Evolutionary conservation across 768 basidiomycete genomes (phyloP), one percentile per base, ranked within the genome.

Genomic region (Cystofilobasidium macerans): DNA sequence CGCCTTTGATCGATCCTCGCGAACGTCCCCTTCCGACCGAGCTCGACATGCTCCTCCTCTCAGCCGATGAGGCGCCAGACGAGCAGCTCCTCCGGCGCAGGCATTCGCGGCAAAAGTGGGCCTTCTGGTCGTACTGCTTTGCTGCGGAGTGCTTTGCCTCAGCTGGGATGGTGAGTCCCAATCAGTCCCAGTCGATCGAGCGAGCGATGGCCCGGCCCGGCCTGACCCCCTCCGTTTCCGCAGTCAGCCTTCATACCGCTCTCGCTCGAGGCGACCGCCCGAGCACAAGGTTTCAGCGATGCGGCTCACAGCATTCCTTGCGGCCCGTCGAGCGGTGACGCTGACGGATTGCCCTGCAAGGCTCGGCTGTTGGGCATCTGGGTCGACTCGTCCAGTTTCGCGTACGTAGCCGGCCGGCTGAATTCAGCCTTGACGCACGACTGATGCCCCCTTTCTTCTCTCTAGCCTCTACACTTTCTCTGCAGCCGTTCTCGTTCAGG

Each of bases 391-490:
- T 54, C 54, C 2, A 42, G 38, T 14, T 64, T 64, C 38, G 42
- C 54, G 56, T 62, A 35, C 89, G 72, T 94, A 91, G 14, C 28
- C 26, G 42, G 18, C 7, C 1, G 22, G 32, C 11, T n/a, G n/a
- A n/a, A n/a, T n/a, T n/a, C n/a, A n/a, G n/a, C 35, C 22, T 24
- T 28, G 48, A 45, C 53, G 32, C 32, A 12, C 20, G 4, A 3
- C 20, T 59, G 24, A 13, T 20, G 13, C 57, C 24, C 24, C 36
- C 40, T 18, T 58, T 20, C 30, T 14, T 26, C 20, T 62, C 11
- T 58, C 35, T 71, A 93, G 91, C 71, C 79, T 99, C 40, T 92
- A 94, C 73, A 82, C 86, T 35, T 88, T 90, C 75, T 95, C 93
- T 0, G 78, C 85, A 18, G 89, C 88, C 0, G 93, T 97, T 0